phyloP scores from a whole-genome alignment of 805 yeast genomes.

The Pichia nanzhaoensis region DNA sequence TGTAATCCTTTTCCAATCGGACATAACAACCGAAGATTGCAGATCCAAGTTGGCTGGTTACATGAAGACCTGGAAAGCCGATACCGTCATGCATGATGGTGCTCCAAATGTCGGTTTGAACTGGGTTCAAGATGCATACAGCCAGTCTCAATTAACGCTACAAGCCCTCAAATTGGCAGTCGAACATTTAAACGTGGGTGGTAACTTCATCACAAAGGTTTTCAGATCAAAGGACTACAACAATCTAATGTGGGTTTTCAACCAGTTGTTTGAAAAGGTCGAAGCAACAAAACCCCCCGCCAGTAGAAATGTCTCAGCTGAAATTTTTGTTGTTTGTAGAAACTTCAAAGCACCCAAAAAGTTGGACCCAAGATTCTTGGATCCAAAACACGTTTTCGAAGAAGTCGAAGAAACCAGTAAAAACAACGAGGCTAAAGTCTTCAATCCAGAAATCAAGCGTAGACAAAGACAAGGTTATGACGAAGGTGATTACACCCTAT shows the following conservation, averaged over 20 bases:
- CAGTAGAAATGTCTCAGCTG: constrained; percentile 98
- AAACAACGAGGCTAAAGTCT: constrained; percentile 86
- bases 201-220: constrained; percentile 92
- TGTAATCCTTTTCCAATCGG: constrained; percentile 89
- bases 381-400: constrained; percentile 90
- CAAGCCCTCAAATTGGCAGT: constrained; percentile 92
- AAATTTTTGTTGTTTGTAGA: constrained; percentile 93
- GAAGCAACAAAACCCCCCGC: constrained; percentile 99
- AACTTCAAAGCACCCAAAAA: constrained; percentile 96
- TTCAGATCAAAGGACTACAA: constrained; percentile 99
- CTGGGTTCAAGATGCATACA: constrained; percentile 99
- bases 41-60: constrained; percentile 90
- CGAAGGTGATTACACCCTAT: constrained; percentile 76
- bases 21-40: constrained; percentile 97
- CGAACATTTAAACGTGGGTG: constrained; percentile 85
- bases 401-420: constrained; percentile 71
- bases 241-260: constrained; percentile 95
- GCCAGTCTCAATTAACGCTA: constrained; percentile 91
- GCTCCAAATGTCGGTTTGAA: constrained; percentile 99
- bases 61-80: constrained; percentile 98
- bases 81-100: constrained; percentile 97
- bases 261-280: constrained; percentile 90
- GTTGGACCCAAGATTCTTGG: constrained; percentile 85
- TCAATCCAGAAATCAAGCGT: constrained; percentile 86
- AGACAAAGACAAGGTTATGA: constrained; percentile 96